Evolutionary conservation across 768 basidiomycete genomes (phyloP).

Genomic region (Hirschioporus abietinus): DNA sequence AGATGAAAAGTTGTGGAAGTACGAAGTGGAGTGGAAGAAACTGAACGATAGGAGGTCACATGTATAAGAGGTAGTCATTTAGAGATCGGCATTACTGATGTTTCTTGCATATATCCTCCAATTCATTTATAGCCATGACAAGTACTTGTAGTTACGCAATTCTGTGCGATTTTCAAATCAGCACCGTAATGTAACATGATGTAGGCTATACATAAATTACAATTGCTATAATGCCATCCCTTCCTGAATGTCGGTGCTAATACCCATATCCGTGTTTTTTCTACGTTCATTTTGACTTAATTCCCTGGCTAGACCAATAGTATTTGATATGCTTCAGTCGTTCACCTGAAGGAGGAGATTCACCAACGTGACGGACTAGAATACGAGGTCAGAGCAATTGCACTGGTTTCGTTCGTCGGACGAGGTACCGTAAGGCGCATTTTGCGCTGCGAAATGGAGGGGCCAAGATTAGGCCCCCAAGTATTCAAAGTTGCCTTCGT

Average conservation of each 20-base stretch:
- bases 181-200: neutral
- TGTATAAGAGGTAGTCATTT: too few relatives aligned
- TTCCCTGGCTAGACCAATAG: too few relatives aligned
- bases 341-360: neutral
- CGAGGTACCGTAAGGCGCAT: constrained; percentile 31
- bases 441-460: constrained; percentile 38
- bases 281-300: too few relatives aligned
- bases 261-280: neutral
- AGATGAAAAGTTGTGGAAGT: neutral
- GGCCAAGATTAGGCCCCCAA: constrained; percentile 43
- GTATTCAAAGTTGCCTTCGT: constrained; percentile 31
- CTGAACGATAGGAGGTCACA: neutral
- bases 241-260: neutral
- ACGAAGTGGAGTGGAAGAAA: neutral
- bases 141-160: too few relatives aligned
- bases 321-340: neutral
- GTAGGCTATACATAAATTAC: neutral
- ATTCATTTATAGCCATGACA: too few relatives aligned
- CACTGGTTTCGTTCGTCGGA: neutral
- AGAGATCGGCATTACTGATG: too few relatives aligned
- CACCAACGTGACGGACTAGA: neutral
- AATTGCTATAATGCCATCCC: neutral
- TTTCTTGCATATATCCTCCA: too few relatives aligned
- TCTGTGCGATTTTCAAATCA: too few relatives aligned
- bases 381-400: neutral